A percentile compares a stretch with the other conserved stretches of the same genome.
Evolutionary conservation across 2,329 filamentous ascomycete genomes (phyloP).

Genomic region (Pestalotiopsis sp.): DNA sequence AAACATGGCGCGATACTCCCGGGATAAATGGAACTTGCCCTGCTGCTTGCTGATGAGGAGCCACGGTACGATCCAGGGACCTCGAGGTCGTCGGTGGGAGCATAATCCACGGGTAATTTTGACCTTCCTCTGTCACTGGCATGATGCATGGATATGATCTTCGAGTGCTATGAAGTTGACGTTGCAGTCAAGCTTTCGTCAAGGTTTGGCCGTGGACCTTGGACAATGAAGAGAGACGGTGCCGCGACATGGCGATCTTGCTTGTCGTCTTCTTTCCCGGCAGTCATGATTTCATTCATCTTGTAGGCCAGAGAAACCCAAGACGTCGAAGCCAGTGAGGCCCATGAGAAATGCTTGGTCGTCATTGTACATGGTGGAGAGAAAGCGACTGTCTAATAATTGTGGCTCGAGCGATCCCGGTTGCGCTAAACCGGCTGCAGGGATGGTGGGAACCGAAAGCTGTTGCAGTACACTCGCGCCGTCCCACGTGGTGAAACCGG

Average conservation of each 20-base stretch:
- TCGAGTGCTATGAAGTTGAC: neutral
- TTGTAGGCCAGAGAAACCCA: conserved; percentile 19
- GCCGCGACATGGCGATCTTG: neutral
- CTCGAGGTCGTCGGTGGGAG: neutral
- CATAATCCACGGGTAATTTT: neutral
- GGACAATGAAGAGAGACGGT: neutral
- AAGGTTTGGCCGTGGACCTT: neutral
- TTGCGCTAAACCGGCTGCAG: neutral
- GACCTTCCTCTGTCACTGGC: neutral
- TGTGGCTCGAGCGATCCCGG: neutral
- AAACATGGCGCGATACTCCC: neutral
- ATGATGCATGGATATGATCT: neutral
- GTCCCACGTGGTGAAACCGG: conserved; percentile 12
- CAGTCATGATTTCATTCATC: neutral
- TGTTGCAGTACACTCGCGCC: conserved; percentile 11
- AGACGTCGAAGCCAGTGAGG: conserved; percentile 28
- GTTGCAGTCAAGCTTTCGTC: neutral
- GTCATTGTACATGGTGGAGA: conserved; percentile 21
- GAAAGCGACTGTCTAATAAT: conserved; percentile 5
- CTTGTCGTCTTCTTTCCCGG: neutral
- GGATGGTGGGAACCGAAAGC: conserved; percentile 7
- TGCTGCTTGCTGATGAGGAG: neutral
- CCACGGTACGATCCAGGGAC: neutral
- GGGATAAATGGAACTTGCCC: neutral
- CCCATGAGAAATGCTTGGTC: conserved; percentile 30